Evolutionary conservation across 495 filamentous ascomycete genomes (phyloP).

Genomic region (Eremomyces bilateralis): DNA sequence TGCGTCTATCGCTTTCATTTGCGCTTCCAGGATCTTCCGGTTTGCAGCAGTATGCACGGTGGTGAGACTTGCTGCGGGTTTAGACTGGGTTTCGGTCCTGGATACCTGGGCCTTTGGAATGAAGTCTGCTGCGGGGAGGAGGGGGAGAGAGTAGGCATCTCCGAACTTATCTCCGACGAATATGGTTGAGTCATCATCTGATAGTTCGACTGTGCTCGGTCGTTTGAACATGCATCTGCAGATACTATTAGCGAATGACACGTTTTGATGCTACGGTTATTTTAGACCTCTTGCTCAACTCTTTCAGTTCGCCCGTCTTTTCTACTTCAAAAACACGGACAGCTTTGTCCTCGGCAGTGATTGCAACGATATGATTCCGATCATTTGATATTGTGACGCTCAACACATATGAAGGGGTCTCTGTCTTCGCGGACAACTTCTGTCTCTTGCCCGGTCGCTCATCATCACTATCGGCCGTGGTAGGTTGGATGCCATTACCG

Average conservation of each 20-base stretch:
- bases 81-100: conserved; percentile 4
- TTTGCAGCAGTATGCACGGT: conserved; percentile 78
- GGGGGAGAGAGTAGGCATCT: conserved; percentile 77
- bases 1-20: conserved; percentile 28
- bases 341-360: conserved; percentile 77
- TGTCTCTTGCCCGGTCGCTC: conserved; percentile 29
- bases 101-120: conserved; percentile 1
- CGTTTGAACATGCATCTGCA: conserved; percentile 76
- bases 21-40: conserved; percentile 48
- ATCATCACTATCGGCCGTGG: conserved; percentile 6
- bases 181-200: conserved; percentile 43
- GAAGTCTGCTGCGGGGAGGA: conserved; percentile 28
- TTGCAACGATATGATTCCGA: conserved; percentile 43
- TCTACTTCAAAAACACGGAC: conserved; percentile 58
- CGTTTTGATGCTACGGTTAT: background rate
- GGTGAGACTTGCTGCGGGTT: conserved; percentile 40
- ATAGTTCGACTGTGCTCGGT: conserved; percentile 50
- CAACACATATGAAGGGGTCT: conserved; percentile 13
- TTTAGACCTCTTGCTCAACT: conserved; percentile 48
- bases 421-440: conserved; percentile 21
- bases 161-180: conserved; percentile 85
- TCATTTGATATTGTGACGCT: conserved; percentile 28
- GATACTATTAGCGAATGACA: background rate
- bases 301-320: conserved; percentile 33
- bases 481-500: too few relatives aligned